A percentile compares a stretch with the other conserved stretches of the same genome.
phyloP scores from a whole-genome alignment of 2,329 filamentous ascomycete species.

The Colletotrichum abscissum region DNA sequence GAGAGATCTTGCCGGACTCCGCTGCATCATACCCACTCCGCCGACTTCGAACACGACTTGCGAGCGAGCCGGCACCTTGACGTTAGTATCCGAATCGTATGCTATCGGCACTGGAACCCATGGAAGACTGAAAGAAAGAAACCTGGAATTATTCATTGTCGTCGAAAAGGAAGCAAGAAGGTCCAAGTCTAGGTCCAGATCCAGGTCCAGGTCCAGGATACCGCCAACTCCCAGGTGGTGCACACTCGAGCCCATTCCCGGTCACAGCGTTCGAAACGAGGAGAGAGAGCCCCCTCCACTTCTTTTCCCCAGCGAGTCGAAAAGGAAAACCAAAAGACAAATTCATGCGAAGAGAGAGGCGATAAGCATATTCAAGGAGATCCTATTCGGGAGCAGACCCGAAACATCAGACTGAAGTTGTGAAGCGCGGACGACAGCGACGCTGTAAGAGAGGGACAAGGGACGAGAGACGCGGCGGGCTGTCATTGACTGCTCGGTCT shows the following conservation, averaged over 20 bases:
- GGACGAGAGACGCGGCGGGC: slow-evolving; percentile 21
- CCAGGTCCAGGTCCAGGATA: not conserved
- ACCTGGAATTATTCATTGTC: not conserved
- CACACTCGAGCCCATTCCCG: not conserved
- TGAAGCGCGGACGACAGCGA: slow-evolving; percentile 12
- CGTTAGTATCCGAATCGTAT: not conserved
- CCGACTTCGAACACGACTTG: slow-evolving; percentile 6
- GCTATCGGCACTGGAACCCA: not conserved
- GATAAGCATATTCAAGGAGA: slow-evolving; percentile 24
- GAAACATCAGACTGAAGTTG: slow-evolving; percentile 27
- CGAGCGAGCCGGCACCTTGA: not conserved
- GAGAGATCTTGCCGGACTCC: not conserved
- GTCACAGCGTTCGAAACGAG: slow-evolving; percentile 19
- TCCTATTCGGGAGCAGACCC: slow-evolving; percentile 20
- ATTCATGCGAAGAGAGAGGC: not conserved
- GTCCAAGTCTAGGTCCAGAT: not conserved
- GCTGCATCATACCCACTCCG: not conserved
- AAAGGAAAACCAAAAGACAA: not conserved
- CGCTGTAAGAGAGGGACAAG: slow-evolving; percentile 22
- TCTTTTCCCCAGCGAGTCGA: not conserved
- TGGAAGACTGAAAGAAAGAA: not conserved
- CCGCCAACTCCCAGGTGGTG: not conserved
- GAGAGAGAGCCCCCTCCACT: not conserved
- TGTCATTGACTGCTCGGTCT: slow-evolving; percentile 16
- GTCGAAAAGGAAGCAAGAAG: not conserved